Evolutionary conservation across 805 yeast species (phyloP).

Genomic region (Monosporozyma aquatica): DNA sequence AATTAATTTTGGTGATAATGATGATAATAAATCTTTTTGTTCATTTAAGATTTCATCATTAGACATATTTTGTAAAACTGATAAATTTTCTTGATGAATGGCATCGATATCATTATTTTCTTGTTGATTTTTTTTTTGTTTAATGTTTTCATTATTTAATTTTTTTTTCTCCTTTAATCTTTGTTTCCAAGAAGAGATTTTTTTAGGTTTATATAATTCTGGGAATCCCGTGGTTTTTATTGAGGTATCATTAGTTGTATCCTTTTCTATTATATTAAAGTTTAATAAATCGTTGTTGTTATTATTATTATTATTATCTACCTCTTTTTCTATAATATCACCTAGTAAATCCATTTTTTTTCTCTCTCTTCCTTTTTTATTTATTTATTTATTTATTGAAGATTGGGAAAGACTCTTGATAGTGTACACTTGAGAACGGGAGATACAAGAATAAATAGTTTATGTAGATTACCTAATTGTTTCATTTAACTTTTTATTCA

Average conservation of each 20-base stretch:
- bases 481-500: too few species aligned
- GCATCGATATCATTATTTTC: conserved; percentile 31
- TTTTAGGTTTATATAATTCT: conserved; percentile 28
- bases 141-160: conserved; percentile 5
- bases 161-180: conserved; percentile 33
- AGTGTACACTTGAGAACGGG: too few species aligned
- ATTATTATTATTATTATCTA: conserved; percentile 13
- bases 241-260: conserved; percentile 1
- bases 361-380: too few species aligned
- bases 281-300: conserved; percentile 1
- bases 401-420: too few species aligned
- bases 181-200: conserved; percentile 44
- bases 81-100: conserved; percentile 69
- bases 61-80: conserved; percentile 51
- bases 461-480: too few species aligned
- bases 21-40: conserved; percentile 54
- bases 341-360: conserved; percentile 54
- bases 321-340: conserved; percentile 61
- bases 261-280: not conserved
- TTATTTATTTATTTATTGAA: too few species aligned
- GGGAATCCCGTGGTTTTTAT: conserved; percentile 24
- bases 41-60: conserved; percentile 56
- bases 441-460: too few species aligned
- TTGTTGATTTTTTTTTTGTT: not conserved
- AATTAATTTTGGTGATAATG: conserved; percentile 60